A percentile compares a stretch with the other conserved stretches of the same genome.
phyloP scores from a whole-genome alignment of 2,329 filamentous ascomycete species.

The Colletotrichum sp. region DNA sequence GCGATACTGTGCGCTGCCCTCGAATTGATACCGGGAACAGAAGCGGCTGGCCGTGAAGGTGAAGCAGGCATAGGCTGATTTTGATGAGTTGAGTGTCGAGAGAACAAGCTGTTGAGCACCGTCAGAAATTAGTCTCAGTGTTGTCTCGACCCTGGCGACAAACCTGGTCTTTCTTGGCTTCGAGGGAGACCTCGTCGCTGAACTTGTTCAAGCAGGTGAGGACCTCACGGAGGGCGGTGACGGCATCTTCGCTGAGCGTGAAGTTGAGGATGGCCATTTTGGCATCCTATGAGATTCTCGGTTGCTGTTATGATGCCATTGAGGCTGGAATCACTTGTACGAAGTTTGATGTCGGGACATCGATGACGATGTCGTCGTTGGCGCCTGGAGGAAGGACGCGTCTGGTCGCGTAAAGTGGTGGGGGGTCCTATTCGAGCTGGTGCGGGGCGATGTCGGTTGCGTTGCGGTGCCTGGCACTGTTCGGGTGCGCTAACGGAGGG shows the following conservation, averaged over 20 bases:
- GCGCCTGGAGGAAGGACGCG: not conserved
- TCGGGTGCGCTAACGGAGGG: not conserved
- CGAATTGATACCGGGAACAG: conserved; percentile 75
- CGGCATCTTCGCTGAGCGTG: conserved; percentile 75
- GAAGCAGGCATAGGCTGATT: conserved; percentile 79
- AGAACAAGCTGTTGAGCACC: conserved; percentile 63
- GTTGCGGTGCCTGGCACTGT: not conserved
- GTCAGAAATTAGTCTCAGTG: too few relatives aligned
- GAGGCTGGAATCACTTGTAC: conserved; percentile 35
- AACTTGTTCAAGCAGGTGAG: conserved; percentile 80
- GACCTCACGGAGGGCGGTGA: conserved; percentile 73
- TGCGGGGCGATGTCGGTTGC: not conserved
- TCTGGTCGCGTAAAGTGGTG: not conserved
- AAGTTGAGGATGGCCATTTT: conserved; percentile 72
- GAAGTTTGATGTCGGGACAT: not conserved
- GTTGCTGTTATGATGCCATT: conserved; percentile 38
- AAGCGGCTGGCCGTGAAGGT: conserved; percentile 71
- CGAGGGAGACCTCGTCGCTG: conserved; percentile 78
- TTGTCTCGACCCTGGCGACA: conserved; percentile 17
- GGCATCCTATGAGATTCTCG: not conserved
- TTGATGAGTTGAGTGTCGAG: conserved; percentile 79
- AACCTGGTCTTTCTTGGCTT: conserved; percentile 73
- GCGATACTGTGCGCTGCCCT: conserved; percentile 53
- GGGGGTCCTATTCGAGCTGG: not conserved
- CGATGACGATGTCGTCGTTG: not conserved